phyloP scores from a whole-genome alignment of 306 rosid genomes.

The Boehmeria nivea region DNA sequence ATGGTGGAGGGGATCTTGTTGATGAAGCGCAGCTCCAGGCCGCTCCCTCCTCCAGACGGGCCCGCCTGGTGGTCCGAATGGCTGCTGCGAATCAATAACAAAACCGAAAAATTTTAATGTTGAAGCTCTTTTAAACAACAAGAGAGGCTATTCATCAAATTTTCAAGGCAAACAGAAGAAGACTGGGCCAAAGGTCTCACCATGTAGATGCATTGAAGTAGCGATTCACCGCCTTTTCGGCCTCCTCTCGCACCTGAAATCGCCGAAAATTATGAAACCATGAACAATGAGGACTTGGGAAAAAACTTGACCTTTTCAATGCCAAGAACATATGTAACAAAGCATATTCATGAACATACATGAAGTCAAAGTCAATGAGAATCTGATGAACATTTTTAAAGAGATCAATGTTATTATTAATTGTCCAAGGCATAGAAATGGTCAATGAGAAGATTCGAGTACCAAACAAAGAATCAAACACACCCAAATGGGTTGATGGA shows the following conservation, averaged over 20 bases:
- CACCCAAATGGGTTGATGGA: too few relatives aligned
- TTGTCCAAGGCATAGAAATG: too few relatives aligned
- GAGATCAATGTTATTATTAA: too few relatives aligned
- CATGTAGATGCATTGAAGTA: slow-evolving; percentile 23
- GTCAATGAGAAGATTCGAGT: neutral
- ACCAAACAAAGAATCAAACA: neutral
- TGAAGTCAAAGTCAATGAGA: neutral
- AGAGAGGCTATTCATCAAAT: too few relatives aligned
- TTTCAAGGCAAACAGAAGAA: too few relatives aligned
- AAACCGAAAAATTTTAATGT: neutral
- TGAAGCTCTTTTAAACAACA: too few relatives aligned
- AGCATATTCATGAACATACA: slow-evolving; percentile 2
- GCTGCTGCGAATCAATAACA: slow-evolving; percentile 21
- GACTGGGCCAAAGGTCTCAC: slow-evolving; percentile 27
- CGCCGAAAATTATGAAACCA: neutral
- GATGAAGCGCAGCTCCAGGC: slow-evolving; percentile 37
- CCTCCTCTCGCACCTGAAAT: slow-evolving; percentile 48
- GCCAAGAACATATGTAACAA: too few relatives aligned
- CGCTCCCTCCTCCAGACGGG: slow-evolving; percentile 36
- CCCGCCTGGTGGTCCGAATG: slow-evolving; percentile 20
- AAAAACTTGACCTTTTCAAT: too few relatives aligned
- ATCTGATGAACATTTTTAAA: neutral
- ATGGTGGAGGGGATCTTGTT: slow-evolving; percentile 28
- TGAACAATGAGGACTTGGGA: too few relatives aligned
- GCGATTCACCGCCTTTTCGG: slow-evolving; percentile 22